Evolutionary conservation across 1,284 basidiomycete species (phyloP).

Genomic region (Tilletia setariae): DNA sequence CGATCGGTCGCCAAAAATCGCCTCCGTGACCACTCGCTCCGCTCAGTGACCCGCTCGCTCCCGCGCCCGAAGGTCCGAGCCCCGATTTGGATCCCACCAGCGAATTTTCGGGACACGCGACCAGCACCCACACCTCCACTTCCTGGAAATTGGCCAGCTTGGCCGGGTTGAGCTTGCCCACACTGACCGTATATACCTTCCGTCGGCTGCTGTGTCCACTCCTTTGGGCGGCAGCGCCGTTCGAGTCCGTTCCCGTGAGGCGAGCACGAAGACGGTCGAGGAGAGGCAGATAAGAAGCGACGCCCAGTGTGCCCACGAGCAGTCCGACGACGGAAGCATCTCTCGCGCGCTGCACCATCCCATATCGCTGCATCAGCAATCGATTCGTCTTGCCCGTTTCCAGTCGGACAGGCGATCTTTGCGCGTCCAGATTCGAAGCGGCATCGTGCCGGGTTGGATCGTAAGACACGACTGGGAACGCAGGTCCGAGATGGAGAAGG

Average conservation of each 20-base stretch:
- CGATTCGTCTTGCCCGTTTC: slow-evolving; percentile 67
- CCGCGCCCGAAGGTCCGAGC: slow-evolving; percentile 60
- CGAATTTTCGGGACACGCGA: slow-evolving; percentile 91
- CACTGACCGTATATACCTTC: slow-evolving; percentile 77
- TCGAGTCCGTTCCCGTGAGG: slow-evolving; percentile 18
- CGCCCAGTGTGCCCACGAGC: slow-evolving; percentile 88
- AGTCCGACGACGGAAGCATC: slow-evolving; percentile 93
- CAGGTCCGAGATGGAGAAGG: slow-evolving; percentile 56
- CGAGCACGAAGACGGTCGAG: slow-evolving; percentile 33
- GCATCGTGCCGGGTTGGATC: slow-evolving; percentile 65
- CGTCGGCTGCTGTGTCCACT: slow-evolving; percentile 61
- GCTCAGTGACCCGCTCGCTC: slow-evolving; percentile 16
- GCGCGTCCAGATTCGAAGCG: not conserved
- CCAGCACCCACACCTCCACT: slow-evolving; percentile 90
- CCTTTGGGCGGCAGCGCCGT: not conserved
- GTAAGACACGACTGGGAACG: slow-evolving; percentile 65
- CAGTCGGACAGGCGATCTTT: slow-evolving; percentile 49
- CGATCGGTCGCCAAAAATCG: slow-evolving; percentile 85
- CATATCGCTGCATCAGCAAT: slow-evolving; percentile 87
- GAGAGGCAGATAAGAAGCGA: slow-evolving; percentile 55
- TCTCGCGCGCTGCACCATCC: slow-evolving; percentile 78
- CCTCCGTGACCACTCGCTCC: slow-evolving; percentile 18
- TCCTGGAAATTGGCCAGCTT: slow-evolving; percentile 96
- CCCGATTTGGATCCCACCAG: slow-evolving; percentile 59
- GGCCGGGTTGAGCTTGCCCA: slow-evolving; percentile 90